A percentile compares a stretch with the other conserved stretches of the same genome.
These are phyloP conservation scores for Scheffersomyces amazonensis DNA, from an alignment of 805 yeast species.

Conservation along the genomic window DNA sequence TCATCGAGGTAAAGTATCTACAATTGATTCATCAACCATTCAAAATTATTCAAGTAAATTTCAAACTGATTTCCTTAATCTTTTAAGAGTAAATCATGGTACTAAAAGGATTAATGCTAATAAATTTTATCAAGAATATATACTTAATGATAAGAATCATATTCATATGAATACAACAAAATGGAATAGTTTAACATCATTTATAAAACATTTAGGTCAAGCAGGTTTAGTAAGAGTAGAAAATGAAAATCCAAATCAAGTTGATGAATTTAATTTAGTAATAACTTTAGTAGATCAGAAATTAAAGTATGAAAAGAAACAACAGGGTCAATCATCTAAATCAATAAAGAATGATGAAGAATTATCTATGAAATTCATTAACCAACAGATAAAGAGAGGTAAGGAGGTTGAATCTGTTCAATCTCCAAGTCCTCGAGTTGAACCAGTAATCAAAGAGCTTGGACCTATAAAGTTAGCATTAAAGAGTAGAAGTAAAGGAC, in stretches of 20 bases:
- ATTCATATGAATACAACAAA: constrained; percentile 87
- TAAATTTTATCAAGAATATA: constrained; percentile 86
- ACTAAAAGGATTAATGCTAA: constrained; percentile 78
- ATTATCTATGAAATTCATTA: constrained; percentile 38
- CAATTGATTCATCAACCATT: constrained; percentile 37
- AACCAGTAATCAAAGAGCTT: constrained; percentile 2
- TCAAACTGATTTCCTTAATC: constrained; percentile 57
- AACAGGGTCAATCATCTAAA: constrained; percentile 19
- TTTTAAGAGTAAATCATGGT: constrained; percentile 71
- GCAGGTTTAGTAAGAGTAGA: constrained; percentile 55
- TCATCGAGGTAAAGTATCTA: constrained; percentile 57
- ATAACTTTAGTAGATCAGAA: constrained; percentile 26
- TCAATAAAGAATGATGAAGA: constrained; percentile 45
- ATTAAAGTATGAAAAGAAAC: constrained; percentile 12
- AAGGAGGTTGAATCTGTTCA: constrained; percentile 6
- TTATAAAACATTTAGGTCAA: constrained; percentile 58
- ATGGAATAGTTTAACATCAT: constrained; percentile 69
- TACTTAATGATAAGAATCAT: constrained; percentile 71
- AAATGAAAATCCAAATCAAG: constrained; percentile 17
- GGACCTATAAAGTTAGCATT: constrained; percentile 20
- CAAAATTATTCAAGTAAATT: constrained; percentile 61
- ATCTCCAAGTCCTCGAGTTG: too few species aligned
- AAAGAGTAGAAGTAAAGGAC: constrained; percentile 9
- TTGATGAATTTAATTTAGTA: constrained; percentile 34
- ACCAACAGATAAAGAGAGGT: constrained; percentile 53